Base-by-base conservation (phyloP, 805 yeast species). In the Metschnikowia hibisci region DNA sequence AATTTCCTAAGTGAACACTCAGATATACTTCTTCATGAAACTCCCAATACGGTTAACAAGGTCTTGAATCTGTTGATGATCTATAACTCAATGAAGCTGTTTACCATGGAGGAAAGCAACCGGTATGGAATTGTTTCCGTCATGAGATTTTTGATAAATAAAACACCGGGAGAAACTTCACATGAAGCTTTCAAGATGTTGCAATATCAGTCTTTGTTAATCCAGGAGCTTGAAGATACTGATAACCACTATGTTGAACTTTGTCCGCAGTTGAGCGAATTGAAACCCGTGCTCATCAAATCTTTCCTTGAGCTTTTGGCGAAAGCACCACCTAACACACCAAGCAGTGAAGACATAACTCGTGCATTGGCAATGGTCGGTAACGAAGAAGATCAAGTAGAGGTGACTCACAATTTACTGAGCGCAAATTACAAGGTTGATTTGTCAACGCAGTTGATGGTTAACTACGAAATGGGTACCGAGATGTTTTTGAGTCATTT, bases 221-320 rank as follows among this genome's bases (percentile, higher is more conserved):
- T 66, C 16, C 61, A 63, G 41, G 62, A 66, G 46, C 62, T 69
- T 34, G 73, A 70, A 42, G 68, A 67, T 39, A 55, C 70, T 7
- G 71, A 67, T 25, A 62, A 65, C 35, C 64, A 65, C 45, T 70
- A 69, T 50, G 42, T 68, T 38, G 61, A 58, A 30, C 50, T 66
- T 32, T 53, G 55, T 23, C 46, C 49, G 0, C 64, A 63, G 22
- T 45, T 63, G 12, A 25, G 22, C 6, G 44, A 44, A 4, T 65
- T 64, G 43, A 59, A 54, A 39, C 25, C 11, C 3, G 31, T 32
- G 3, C 35, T 44, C 11, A 30, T 23, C 13, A 9, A 8, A 3
- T 32, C 42, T 15, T 47, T 47, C 18, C 20, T 14, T 15, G 20
- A 20, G 2, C 12, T 13, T 6, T 22, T 23, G 39, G 28, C 22